These are phyloP conservation scores for Acacia pycnantha DNA, from an alignment of 331 rosid genomes.

Conservation along the genomic window DNA sequence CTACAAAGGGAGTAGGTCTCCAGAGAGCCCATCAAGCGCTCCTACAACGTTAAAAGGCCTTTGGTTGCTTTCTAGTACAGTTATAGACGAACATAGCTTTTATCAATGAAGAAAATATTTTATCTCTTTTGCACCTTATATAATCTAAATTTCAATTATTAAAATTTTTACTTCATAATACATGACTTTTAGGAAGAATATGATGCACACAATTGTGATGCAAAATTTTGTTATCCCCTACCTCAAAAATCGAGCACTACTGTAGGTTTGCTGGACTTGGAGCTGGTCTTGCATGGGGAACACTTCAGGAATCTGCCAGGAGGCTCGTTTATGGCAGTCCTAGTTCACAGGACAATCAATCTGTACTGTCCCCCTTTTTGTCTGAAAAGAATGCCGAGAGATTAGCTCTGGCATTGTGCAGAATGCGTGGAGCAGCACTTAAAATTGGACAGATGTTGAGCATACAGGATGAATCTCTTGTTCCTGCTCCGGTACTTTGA, in stretches of 20 bases:
- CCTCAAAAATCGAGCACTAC: neutral
- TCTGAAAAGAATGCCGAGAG: conserved; percentile 84
- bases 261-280: conserved; percentile 89
- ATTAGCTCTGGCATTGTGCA: conserved; percentile 82
- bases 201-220: neutral
- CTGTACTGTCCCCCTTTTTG: conserved; percentile 64
- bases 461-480: conserved; percentile 91
- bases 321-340: conserved; percentile 74
- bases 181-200: neutral
- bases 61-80: neutral
- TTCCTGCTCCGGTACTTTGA: conserved; percentile 81
- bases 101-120: neutral
- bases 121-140: neutral
- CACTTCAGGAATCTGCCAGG: conserved; percentile 86
- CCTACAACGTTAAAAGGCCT: neutral
- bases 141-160: neutral
- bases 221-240: neutral
- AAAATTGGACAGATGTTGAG: conserved; percentile 98
- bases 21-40: neutral
- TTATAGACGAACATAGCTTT: neutral
- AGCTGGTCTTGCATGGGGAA: conserved; percentile 96
- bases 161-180: neutral
- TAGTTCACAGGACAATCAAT: conserved; percentile 43
- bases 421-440: conserved; percentile 98
- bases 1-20: neutral